phyloP scores from a whole-genome alignment of 73 alveolate species.

The Breviolum minutum region DNA sequence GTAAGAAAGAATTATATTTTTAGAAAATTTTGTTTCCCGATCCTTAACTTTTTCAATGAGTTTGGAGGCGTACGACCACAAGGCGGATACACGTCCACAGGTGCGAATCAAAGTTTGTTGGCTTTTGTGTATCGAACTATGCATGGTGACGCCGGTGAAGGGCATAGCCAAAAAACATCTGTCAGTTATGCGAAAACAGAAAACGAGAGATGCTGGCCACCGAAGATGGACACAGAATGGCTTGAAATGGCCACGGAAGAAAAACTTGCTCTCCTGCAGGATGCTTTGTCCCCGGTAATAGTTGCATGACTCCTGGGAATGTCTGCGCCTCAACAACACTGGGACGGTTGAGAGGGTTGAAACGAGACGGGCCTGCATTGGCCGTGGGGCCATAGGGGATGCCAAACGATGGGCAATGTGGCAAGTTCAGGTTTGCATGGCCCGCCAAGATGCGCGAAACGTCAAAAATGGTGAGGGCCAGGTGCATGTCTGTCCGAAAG shows the following conservation, averaged over 20 bases:
- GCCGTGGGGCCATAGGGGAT: too few relatives aligned
- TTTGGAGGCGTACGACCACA: background rate
- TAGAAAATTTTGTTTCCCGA: background rate
- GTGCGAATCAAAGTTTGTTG: background rate
- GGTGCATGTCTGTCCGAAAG: background rate
- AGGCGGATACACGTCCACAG: slow-evolving; percentile 61
- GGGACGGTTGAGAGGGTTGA: too few relatives aligned
- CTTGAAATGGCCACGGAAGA: too few relatives aligned
- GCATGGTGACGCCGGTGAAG: background rate
- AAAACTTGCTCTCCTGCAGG: background rate
- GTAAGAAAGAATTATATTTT: too few relatives aligned
- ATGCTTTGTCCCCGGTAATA: slow-evolving; percentile 60
- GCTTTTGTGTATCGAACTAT: background rate
- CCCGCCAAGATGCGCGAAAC: slow-evolving; percentile 56
- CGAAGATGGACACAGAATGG: too few relatives aligned
- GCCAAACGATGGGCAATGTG: background rate
- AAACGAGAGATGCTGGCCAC: too few relatives aligned
- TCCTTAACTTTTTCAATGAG: too few relatives aligned
- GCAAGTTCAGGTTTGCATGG: slow-evolving; percentile 22
- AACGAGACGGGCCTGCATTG: too few relatives aligned
- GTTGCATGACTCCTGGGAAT: slow-evolving; percentile 79
- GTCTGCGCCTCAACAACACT: background rate
- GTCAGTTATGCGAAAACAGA: background rate
- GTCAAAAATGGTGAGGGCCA: slow-evolving; percentile 76
- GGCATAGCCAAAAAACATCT: background rate